Conservation (phyloP, 2,329 filamentous ascomycete genomes). For the Huntiella savannae region DNA sequence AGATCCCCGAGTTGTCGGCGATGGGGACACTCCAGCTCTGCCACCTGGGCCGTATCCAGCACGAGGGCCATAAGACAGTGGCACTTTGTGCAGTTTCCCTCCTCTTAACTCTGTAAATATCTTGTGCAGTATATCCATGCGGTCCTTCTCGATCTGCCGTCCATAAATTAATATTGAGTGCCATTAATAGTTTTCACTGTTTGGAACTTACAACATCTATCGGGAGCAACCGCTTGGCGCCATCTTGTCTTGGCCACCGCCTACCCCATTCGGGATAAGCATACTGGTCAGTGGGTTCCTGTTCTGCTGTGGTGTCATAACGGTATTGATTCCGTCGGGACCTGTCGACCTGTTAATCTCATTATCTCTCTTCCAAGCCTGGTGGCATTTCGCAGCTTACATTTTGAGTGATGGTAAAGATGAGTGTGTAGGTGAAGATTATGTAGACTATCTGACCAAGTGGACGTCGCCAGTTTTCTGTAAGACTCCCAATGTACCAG, state of each 20-base stretch:
- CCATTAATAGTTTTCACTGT: constrained; percentile 12
- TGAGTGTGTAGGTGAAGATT: no score
- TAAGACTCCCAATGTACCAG: no score
- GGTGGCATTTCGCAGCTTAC: no score
- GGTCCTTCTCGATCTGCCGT: constrained; percentile 47
- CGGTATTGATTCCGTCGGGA: neutral
- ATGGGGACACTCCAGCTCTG: neutral
- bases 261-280: constrained; percentile 46
- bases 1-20: constrained; percentile 2
- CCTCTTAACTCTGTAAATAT: constrained; percentile 28
- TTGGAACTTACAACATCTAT: constrained; percentile 45
- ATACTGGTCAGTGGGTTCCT: constrained; percentile 1
- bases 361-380: no score
- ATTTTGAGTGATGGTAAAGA: no score
- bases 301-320: constrained; percentile 4
- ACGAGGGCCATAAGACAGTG: constrained; percentile 1
- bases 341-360: no score
- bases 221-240: constrained; percentile 55
- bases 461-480: no score
- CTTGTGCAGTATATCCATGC: constrained; percentile 68
- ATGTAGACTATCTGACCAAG: no score
- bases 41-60: neutral
- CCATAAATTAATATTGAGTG: neutral
- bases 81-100: constrained; percentile 8
- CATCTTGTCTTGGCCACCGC: constrained; percentile 47